Base-by-base conservation (phyloP, 2,329 filamentous ascomycete genomes). In the Chrysoporthe cubensis region DNA sequence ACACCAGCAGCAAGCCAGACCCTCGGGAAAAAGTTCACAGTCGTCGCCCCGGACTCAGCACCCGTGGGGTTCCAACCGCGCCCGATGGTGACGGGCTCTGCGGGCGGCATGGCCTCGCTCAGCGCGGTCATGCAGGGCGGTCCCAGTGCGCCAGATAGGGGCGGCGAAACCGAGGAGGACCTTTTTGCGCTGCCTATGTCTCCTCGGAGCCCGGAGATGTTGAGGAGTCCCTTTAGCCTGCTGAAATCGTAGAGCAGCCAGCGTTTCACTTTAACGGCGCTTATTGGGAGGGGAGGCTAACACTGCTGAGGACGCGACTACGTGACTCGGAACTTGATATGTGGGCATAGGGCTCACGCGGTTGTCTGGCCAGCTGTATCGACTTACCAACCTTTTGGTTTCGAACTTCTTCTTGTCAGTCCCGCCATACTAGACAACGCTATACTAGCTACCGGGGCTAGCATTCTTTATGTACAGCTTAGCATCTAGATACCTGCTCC, bases 171-270 rank as follows among this genome's bases (percentile, higher is more conserved):
- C 0, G 91, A 93, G 72, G 93, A 97, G 68, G 94, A 92, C 52
- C 83, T 97, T 2, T 97, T 97, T 75, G 94, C 93, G 0, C 85
- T 97, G 64, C 93, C 93, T 1, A 88, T 97, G 80, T 95, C 92
- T 74, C 94, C 94, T 1, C 85, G 94, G 62, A 94, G 92, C 74
- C 94, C 94, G 0, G 93, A 96, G 72, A 93, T 96, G 83, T 88
- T 89, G 64, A 92, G 89, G 73, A 94, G 92, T 75, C 94, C 93
- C 0, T 97, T 97, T 75, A 88, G 86, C 73, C 79, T 87, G 37
- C 71, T 86, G 46, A 70, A 68, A 42, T 70, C 66, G 48, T 70
- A 62, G 50, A n/a, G 18, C 13, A 21, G 60, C 32, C 48, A 40
- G 61, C 14, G 37, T 40, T 40, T 40, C 37, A 40, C 4, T 40